Percentiles rank a stretch among this genome's conserved stretches.
These are phyloP conservation scores for Colletotrichum aenigma DNA, from an alignment of 2,329 filamentous ascomycete species.

Conservation along the genomic window DNA sequence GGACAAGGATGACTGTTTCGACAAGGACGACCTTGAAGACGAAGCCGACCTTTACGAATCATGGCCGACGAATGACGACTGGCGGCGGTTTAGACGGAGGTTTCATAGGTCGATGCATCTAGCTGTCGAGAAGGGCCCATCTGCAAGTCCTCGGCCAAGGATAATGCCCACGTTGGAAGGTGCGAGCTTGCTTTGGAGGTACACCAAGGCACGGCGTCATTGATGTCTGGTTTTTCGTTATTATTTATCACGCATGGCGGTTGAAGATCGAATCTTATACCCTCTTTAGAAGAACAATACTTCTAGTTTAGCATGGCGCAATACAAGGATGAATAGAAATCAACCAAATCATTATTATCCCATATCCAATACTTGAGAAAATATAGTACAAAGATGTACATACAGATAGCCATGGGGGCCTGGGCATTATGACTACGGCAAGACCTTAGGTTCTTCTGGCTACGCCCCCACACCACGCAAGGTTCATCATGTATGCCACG, in stretches of 20 bases:
- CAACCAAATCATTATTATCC: background rate
- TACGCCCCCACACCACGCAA: background rate
- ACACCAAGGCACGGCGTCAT: constrained; percentile 13
- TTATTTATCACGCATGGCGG: background rate
- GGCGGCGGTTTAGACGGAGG: constrained; percentile 37
- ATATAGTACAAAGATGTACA: background rate
- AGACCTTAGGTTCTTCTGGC: background rate
- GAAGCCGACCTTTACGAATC: constrained; percentile 36
- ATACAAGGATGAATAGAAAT: background rate
- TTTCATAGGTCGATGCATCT: constrained; percentile 35
- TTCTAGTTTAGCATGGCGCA: background rate
- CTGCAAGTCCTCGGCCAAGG: background rate
- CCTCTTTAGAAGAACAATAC: background rate
- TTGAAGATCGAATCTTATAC: background rate
- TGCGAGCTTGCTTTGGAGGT: constrained; percentile 22
- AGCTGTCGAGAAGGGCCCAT: constrained; percentile 34
- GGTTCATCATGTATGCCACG: background rate
- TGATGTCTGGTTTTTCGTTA: background rate
- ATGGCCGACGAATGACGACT: constrained; percentile 45
- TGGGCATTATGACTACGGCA: background rate
- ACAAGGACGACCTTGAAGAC: constrained; percentile 23
- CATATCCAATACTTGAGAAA: background rate
- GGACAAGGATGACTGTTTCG: constrained; percentile 28
- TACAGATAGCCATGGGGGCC: background rate
- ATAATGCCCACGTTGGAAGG: constrained; percentile 20